Percentiles rank a stretch among this genome's conserved stretches.
These are phyloP conservation scores for Selaginella moellendorffii DNA, from an alignment of 75 land plant genomes.

Conservation along the genomic window DNA sequence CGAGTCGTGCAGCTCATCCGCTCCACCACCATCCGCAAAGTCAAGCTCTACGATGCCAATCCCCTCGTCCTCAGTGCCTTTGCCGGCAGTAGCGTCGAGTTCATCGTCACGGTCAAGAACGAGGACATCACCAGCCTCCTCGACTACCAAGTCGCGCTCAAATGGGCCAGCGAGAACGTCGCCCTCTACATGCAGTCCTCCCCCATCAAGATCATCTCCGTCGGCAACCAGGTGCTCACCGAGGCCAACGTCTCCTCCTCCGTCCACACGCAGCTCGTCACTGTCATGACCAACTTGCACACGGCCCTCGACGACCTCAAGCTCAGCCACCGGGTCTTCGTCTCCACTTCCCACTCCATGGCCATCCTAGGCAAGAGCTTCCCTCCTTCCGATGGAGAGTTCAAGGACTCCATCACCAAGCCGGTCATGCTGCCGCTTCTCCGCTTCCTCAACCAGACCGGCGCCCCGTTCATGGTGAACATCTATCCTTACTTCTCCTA, in stretches of 20 bases:
- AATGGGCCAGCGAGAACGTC: constrained; percentile 44
- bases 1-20: constrained; percentile 27
- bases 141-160: background rate
- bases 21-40: constrained; percentile 35
- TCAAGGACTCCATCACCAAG: constrained; percentile 1
- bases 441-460: constrained; percentile 40
- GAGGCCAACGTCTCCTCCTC: constrained; percentile 18
- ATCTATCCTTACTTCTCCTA: constrained; percentile 73
- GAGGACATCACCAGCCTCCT: constrained; percentile 12
- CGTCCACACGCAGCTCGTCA: constrained; percentile 11
- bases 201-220: constrained; percentile 43
- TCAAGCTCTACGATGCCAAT: constrained; percentile 56
- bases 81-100: constrained; percentile 34
- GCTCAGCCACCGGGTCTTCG: background rate
- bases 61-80: constrained; percentile 44
- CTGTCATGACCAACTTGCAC: background rate
- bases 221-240: constrained; percentile 59
- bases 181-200: constrained; percentile 41
- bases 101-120: constrained; percentile 42
- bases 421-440: constrained; percentile 38
- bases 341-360: constrained; percentile 31
- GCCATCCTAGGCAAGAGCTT: constrained; percentile 18
- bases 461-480: constrained; percentile 56
- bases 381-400: constrained; percentile 11
- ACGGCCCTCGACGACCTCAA: background rate